phyloP scores from a whole-genome alignment of 2,329 filamentous ascomycete species.

The Nemania abortiva region DNA sequence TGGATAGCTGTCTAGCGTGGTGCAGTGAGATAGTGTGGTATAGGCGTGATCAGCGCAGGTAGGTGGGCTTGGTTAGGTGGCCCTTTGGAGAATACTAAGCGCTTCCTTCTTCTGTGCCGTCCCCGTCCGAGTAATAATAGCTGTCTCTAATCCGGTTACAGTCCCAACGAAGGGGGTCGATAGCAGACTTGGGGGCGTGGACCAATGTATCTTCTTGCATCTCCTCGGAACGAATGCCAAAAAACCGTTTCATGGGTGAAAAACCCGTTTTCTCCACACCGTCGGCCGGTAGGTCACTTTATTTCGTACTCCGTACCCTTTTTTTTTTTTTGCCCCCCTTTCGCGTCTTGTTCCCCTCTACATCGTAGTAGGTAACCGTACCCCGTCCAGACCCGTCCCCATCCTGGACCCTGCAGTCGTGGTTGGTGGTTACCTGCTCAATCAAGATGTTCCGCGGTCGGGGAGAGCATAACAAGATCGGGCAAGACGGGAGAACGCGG shows the following conservation, averaged over 20 bases:
- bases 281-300: slow-evolving; percentile 4
- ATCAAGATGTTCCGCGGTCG: slow-evolving; percentile 32
- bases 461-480: slow-evolving; percentile 12
- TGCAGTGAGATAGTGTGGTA: not conserved
- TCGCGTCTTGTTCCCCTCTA: not conserved
- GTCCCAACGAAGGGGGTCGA: not conserved
- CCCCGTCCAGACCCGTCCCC: not conserved
- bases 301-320: not conserved
- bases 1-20: not conserved
- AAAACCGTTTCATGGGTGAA: not conserved
- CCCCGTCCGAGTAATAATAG: not conserved
- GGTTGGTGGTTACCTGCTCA: slow-evolving; percentile 31
- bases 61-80: not conserved
- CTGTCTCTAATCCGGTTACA: not conserved
- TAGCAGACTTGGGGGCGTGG: not conserved
- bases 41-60: not conserved
- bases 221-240: not conserved
- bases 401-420: slow-evolving; percentile 33
- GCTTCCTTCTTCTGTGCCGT: not conserved
- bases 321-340: not conserved
- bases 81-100: not conserved
- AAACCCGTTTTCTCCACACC: slow-evolving; percentile 31
- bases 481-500: slow-evolving; percentile 10
- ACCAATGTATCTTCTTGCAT: slow-evolving; percentile 5
- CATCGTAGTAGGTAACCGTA: not conserved